Conservation (phyloP, 164 flowering plant genomes). For the Vitis cinerea region DNA sequence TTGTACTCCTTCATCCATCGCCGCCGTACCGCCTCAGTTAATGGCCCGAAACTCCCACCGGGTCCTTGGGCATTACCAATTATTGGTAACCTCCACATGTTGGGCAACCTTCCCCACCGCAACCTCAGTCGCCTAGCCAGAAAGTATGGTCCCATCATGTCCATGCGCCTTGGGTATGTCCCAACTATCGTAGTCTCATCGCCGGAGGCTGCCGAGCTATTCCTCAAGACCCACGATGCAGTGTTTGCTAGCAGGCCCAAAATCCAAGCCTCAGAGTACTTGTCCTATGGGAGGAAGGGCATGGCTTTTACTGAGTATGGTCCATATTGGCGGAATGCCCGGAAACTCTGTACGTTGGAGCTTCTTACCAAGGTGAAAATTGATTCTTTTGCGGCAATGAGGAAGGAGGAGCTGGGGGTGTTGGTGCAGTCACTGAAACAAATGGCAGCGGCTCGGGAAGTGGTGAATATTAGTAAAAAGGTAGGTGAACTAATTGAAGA, state of each 20-base stretch:
- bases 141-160: conserved; percentile 26
- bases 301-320: conserved; percentile 21
- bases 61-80: conserved; percentile 28
- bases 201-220: conserved; percentile 14
- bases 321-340: conserved; percentile 26
- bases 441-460: too few relatives aligned
- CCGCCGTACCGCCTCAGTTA: neutral
- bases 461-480: conserved; percentile 7
- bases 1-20: neutral
- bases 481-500: conserved; percentile 4
- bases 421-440: too few relatives aligned
- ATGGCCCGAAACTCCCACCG: conserved; percentile 15
- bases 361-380: conserved; percentile 20
- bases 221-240: conserved; percentile 29
- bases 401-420: conserved; percentile 4
- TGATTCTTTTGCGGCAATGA: conserved; percentile 11
- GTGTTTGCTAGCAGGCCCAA: conserved; percentile 22
- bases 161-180: conserved; percentile 19
- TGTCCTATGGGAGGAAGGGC: conserved; percentile 12
- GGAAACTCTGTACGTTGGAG: conserved; percentile 22
- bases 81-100: conserved; percentile 25
- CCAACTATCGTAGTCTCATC: conserved; percentile 23
- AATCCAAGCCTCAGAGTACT: conserved; percentile 6
- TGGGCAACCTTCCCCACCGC: conserved; percentile 26
- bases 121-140: conserved; percentile 14